Conservation (phyloP, 2,329 filamentous ascomycete species). For the Spiromastix sp. region DNA sequence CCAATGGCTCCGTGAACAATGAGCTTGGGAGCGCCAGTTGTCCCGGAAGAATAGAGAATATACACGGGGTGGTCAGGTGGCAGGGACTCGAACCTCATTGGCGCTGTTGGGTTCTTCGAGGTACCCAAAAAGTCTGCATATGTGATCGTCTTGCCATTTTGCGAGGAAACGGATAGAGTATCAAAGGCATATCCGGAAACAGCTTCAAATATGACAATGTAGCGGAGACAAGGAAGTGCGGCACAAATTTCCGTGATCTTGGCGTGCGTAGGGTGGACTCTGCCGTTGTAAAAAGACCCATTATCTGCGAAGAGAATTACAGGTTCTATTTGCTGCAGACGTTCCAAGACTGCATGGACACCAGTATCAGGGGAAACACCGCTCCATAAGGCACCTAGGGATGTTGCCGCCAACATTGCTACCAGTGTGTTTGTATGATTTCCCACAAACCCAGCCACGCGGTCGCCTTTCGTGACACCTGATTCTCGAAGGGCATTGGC, state of each 20-base stretch:
- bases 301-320: constrained; percentile 79
- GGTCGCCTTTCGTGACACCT: constrained; percentile 52
- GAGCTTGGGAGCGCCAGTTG: constrained; percentile 77
- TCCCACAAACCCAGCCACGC: constrained; percentile 66
- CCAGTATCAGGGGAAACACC: constrained; percentile 88
- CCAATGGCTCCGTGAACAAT: constrained; percentile 89
- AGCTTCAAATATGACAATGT: constrained; percentile 65
- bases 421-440: constrained; percentile 84
- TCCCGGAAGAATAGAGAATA: constrained; percentile 87
- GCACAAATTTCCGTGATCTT: constrained; percentile 72
- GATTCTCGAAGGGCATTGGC: constrained; percentile 58
- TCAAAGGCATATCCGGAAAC: constrained; percentile 35
- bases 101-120: constrained; percentile 24
- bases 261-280: constrained; percentile 65
- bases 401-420: constrained; percentile 73
- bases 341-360: constrained; percentile 80
- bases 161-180: constrained; percentile 22
- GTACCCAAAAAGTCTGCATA: constrained; percentile 38
- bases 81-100: constrained; percentile 62
- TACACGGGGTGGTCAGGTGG: constrained; percentile 82
- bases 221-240: constrained; percentile 55
- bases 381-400: constrained; percentile 84
- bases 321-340: constrained; percentile 75
- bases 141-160: constrained; percentile 28
- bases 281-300: constrained; percentile 81